phyloP scores from a whole-genome alignment of 768 basidiomycete genomes.

The Leccinum imitatum region DNA sequence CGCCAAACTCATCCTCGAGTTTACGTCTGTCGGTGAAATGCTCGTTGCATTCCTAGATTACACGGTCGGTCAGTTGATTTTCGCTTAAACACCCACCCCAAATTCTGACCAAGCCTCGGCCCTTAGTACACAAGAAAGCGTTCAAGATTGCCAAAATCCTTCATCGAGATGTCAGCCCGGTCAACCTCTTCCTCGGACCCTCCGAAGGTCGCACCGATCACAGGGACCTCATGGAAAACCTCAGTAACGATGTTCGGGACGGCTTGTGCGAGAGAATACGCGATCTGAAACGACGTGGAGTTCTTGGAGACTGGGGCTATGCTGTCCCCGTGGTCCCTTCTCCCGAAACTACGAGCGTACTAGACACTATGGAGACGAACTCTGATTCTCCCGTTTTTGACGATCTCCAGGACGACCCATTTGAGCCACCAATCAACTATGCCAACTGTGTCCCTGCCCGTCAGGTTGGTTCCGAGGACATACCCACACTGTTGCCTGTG shows the following conservation, averaged over 20 bases:
- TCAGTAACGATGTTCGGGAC: not conserved
- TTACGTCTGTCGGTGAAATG: not conserved
- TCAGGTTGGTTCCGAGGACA: not conserved
- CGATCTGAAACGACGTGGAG: not conserved
- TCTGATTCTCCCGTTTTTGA: not conserved
- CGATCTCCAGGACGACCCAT: not conserved
- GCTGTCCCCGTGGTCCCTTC: not conserved
- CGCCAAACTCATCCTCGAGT: not conserved
- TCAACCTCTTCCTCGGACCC: not conserved
- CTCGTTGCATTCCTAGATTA: not conserved
- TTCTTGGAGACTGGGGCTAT: not conserved
- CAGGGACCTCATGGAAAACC: not conserved
- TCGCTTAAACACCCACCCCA: not conserved
- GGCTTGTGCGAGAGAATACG: not conserved
- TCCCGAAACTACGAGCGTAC: too few species aligned
- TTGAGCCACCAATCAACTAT: not conserved
- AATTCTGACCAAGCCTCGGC: not conserved
- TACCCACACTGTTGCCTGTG: not conserved
- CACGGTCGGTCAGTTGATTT: not conserved
- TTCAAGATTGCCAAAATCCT: not conserved
- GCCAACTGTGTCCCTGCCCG: not conserved
- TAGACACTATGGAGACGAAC: not conserved
- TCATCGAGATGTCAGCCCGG: not conserved
- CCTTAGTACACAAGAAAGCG: not conserved
- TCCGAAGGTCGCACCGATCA: not conserved